These are phyloP conservation scores for Gastrolobium villosum DNA, from an alignment of 306 rosid genomes.

Conservation along the genomic window DNA sequence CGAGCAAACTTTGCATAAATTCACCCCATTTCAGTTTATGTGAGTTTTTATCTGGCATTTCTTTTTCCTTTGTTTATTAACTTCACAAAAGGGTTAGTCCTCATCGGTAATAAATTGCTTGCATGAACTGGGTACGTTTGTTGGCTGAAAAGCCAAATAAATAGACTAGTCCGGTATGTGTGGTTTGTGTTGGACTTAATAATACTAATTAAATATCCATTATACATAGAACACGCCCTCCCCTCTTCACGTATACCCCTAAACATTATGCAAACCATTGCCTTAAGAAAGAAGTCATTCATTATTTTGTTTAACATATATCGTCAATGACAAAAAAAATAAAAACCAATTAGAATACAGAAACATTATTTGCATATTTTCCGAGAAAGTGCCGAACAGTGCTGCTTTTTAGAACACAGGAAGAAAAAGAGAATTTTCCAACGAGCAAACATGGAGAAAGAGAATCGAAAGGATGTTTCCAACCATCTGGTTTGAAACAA, in stretches of 20 bases:
- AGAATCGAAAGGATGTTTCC: slow-evolving; percentile 30
- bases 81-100: background rate
- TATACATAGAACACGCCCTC: background rate
- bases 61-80: background rate
- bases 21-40: slow-evolving; percentile 1
- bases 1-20: slow-evolving; percentile 17
- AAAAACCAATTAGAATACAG: background rate
- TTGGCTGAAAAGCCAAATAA: too few species aligned
- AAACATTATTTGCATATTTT: slow-evolving; percentile 4
- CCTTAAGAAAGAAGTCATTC: slow-evolving; percentile 39
- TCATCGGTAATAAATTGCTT: background rate
- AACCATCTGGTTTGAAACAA: slow-evolving; percentile 16
- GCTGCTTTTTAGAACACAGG: background rate
- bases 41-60: slow-evolving; percentile 5
- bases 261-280: background rate
- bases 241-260: background rate
- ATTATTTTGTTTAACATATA: background rate
- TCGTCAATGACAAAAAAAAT: background rate
- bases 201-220: background rate
- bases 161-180: too few species aligned
- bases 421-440: slow-evolving; percentile 25
- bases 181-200: too few species aligned
- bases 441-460: slow-evolving; percentile 29
- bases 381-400: slow-evolving; percentile 8
- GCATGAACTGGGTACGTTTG: too few species aligned